A percentile compares a stretch with the other conserved stretches of the same genome.
Evolutionary conservation across 495 filamentous ascomycete genomes (phyloP).

Genomic region (Podospora tetraspora): DNA sequence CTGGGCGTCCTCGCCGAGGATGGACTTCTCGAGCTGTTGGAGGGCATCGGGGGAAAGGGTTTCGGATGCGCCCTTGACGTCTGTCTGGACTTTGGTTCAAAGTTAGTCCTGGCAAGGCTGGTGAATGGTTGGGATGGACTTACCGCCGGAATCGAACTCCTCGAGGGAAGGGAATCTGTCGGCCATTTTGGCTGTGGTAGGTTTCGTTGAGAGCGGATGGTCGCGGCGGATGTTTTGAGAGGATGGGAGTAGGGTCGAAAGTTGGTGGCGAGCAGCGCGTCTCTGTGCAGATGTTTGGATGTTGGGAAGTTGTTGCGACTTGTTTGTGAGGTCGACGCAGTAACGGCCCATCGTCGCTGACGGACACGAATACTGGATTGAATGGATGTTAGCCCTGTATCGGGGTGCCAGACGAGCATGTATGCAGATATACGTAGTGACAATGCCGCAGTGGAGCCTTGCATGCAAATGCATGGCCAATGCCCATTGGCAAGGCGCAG

Average conservation of each 20-base stretch:
- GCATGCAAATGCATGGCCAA: constrained; percentile 6
- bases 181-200: constrained; percentile 58
- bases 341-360: neutral
- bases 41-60: constrained; percentile 65
- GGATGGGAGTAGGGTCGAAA: neutral
- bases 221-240: neutral
- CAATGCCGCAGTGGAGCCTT: constrained; percentile 9
- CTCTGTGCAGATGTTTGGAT: neutral
- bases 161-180: constrained; percentile 95
- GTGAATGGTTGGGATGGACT: constrained; percentile 19
- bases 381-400: constrained; percentile 3
- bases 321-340: constrained; percentile 6
- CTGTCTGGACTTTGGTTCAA: constrained; percentile 38
- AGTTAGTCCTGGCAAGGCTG: constrained; percentile 25
- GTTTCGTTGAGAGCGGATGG: neutral
- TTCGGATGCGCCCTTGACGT: constrained; percentile 37
- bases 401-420: neutral
- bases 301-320: neutral
- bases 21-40: constrained; percentile 79
- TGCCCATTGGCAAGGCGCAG: neutral
- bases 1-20: constrained; percentile 84
- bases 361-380: constrained; percentile 1
- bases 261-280: neutral
- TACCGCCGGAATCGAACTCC: constrained; percentile 87
- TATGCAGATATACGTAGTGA: constrained; percentile 1